Evolutionary conservation across 805 yeast species (phyloP).

Genomic region (Lipomyces chichibuensis): DNA sequence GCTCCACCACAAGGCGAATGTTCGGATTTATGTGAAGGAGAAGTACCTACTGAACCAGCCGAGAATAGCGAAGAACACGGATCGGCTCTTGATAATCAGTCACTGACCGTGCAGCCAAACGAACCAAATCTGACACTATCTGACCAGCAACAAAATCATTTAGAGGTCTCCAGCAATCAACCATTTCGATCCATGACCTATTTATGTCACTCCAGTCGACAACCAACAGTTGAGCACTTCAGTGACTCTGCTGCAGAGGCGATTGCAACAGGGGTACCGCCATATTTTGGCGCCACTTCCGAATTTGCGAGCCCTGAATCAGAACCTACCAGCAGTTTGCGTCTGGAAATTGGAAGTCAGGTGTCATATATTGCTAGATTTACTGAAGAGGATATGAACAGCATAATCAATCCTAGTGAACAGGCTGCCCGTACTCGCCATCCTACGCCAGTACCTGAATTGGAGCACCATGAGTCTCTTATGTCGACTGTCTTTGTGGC

Average conservation of each 20-base stretch:
- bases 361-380: neutral
- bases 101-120: neutral
- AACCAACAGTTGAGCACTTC: neutral
- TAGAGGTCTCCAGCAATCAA: neutral
- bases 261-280: neutral
- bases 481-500: neutral
- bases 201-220: neutral
- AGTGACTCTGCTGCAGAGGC: neutral
- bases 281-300: neutral
- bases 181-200: neutral
- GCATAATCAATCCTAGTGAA: slow-evolving; percentile 1
- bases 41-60: neutral
- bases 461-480: neutral
- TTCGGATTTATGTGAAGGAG: neutral
- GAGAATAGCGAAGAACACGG: neutral
- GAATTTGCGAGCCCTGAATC: neutral
- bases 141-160: neutral
- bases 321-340: neutral
- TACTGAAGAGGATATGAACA: slow-evolving; percentile 1
- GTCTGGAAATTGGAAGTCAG: neutral
- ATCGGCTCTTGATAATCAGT: neutral
- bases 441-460: neutral
- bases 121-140: neutral
- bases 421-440: neutral
- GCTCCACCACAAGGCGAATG: neutral